These are phyloP conservation scores for Waltergamsia citrina DNA, from an alignment of 2,329 filamentous ascomycete species.

Conservation along the genomic window DNA sequence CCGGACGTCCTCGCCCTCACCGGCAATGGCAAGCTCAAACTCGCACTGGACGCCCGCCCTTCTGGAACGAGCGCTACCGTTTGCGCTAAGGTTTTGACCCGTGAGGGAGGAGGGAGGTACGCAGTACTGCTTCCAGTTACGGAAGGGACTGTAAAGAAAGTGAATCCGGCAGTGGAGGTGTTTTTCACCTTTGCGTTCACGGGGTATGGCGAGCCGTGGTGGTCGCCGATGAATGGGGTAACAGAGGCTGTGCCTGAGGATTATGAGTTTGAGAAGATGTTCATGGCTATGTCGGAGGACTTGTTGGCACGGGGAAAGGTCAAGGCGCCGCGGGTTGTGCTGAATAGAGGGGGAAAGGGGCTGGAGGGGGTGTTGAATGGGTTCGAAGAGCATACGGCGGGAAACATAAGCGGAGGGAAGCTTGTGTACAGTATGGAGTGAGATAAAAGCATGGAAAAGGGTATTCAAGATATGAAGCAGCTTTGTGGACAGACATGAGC, in stretches of 20 bases:
- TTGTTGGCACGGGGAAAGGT: conserved; percentile 24
- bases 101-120: conserved; percentile 1
- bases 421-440: conserved; percentile 35
- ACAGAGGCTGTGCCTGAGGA: conserved; percentile 13
- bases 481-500: too few relatives aligned
- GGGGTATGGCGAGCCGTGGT: conserved; percentile 23
- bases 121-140: not conserved
- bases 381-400: conserved; percentile 19
- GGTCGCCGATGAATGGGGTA: not conserved
- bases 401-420: conserved; percentile 28
- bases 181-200: conserved; percentile 27
- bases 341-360: conserved; percentile 17
- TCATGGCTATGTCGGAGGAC: conserved; percentile 17
- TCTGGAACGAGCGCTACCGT: conserved; percentile 14
- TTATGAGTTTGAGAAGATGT: conserved; percentile 18
- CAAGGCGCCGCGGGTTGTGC: conserved; percentile 17
- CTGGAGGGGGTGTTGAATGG: conserved; percentile 22
- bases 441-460: too few relatives aligned
- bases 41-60: conserved; percentile 12
- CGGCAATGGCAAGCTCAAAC: conserved; percentile 8
- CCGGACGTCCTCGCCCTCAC: conserved; percentile 15
- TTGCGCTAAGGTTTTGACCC: not conserved
- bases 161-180: conserved; percentile 6
- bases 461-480: too few relatives aligned
- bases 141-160: conserved; percentile 3